phyloP scores from a whole-genome alignment of 2,329 filamentous ascomycete species.

The Coniochaeta prunicola region DNA sequence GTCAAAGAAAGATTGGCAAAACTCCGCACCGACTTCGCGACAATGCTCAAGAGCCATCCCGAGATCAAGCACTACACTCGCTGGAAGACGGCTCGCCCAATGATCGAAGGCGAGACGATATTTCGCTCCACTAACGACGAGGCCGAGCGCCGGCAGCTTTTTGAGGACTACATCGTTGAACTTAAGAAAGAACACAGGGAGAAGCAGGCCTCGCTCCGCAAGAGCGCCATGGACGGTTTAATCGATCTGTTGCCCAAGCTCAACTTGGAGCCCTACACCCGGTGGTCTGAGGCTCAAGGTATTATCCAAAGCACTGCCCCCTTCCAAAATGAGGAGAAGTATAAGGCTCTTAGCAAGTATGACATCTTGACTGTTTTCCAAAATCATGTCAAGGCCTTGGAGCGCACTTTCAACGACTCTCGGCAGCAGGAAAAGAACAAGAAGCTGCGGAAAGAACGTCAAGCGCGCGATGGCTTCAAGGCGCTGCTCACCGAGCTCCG shows the following conservation, averaged over 20 bases:
- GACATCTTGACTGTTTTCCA: slow-evolving; percentile 92
- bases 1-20: slow-evolving; percentile 90
- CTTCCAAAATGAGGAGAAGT: slow-evolving; percentile 77
- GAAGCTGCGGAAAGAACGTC: slow-evolving; percentile 75
- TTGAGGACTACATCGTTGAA: slow-evolving; percentile 85
- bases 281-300: slow-evolving; percentile 85
- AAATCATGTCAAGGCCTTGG: slow-evolving; percentile 86
- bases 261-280: slow-evolving; percentile 84
- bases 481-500: slow-evolving; percentile 69
- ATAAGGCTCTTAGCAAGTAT: slow-evolving; percentile 75
- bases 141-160: slow-evolving; percentile 78
- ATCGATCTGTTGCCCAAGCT: slow-evolving; percentile 70
- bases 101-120: slow-evolving; percentile 91
- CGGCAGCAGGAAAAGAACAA: slow-evolving; percentile 80
- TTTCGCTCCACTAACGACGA: slow-evolving; percentile 89
- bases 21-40: slow-evolving; percentile 86
- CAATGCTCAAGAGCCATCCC: slow-evolving; percentile 91
- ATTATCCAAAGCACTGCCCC: slow-evolving; percentile 70
- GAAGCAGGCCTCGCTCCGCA: slow-evolving; percentile 63
- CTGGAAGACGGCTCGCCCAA: slow-evolving; percentile 92
- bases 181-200: slow-evolving; percentile 77
- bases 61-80: slow-evolving; percentile 96
- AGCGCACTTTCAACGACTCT: slow-evolving; percentile 84
- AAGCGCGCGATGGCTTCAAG: slow-evolving; percentile 75
- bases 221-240: slow-evolving; percentile 78